A percentile compares a stretch with the other conserved stretches of the same genome.
These are phyloP conservation scores for Sugiyamaella chiloensis DNA, from an alignment of 805 yeast genomes.

Conservation along the genomic window DNA sequence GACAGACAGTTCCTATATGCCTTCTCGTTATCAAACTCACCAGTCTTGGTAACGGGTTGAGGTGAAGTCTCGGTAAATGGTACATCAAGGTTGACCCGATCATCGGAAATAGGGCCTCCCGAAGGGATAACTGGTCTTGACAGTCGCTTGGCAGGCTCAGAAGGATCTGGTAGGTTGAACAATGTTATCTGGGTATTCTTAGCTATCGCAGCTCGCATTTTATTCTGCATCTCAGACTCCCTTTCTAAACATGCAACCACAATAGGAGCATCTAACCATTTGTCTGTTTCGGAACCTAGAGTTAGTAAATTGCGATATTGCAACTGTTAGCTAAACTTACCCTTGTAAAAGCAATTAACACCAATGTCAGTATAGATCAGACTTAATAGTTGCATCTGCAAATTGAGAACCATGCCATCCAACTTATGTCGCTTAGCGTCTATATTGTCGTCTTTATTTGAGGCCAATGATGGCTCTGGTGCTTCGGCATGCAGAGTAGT, in stretches of 20 bases:
- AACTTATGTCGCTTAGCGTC: constrained; percentile 18
- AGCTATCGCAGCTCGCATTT: constrained; percentile 14
- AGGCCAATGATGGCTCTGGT: constrained; percentile 26
- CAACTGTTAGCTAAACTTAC: constrained; percentile 4
- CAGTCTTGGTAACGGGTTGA: neutral
- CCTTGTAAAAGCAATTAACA: constrained; percentile 25
- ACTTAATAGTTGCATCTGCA: constrained; percentile 26
- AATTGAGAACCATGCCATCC: constrained; percentile 20
- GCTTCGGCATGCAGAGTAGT: constrained; percentile 27
- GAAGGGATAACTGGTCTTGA: neutral
- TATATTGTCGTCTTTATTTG: constrained; percentile 11
- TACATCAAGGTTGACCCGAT: neutral
- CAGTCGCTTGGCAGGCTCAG: constrained; percentile 12
- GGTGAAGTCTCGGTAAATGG: neutral
- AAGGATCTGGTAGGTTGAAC: constrained; percentile 13
- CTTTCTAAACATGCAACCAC: constrained; percentile 18
- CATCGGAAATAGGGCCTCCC: neutral
- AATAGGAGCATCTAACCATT: constrained; percentile 26
- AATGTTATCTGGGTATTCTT: constrained; percentile 10
- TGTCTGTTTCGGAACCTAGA: constrained; percentile 33
- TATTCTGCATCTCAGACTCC: constrained; percentile 13
- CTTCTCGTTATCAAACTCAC: constrained; percentile 22
- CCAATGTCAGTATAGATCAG: constrained; percentile 34
- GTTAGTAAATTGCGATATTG: neutral
- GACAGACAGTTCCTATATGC: constrained; percentile 25